Conservation (phyloP, 2,329 filamentous ascomycete genomes). For the Xylaria polymorpha region DNA sequence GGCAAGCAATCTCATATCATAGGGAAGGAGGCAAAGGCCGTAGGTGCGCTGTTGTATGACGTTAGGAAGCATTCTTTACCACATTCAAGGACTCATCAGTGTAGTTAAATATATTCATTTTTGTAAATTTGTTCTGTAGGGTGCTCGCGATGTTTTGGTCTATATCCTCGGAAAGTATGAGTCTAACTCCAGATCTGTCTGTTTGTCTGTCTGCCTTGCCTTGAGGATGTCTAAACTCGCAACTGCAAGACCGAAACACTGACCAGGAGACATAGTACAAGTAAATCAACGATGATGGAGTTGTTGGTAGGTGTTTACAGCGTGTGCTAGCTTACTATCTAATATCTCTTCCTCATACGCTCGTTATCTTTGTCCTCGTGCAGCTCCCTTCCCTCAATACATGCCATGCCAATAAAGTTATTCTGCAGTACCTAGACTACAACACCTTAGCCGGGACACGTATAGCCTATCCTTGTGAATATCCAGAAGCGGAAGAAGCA, state of each 20-base stretch:
- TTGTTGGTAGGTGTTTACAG: not conserved
- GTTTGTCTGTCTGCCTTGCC: too few relatives aligned
- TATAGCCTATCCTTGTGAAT: too few relatives aligned
- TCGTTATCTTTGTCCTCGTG: too few relatives aligned
- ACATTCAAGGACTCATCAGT: not conserved
- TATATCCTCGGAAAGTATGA: not conserved
- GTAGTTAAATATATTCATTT: constrained; percentile 6
- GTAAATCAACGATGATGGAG: not conserved
- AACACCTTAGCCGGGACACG: too few relatives aligned
- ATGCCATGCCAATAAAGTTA: too few relatives aligned
- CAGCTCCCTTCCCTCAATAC: too few relatives aligned
- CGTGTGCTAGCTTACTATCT: not conserved
- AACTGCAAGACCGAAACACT: not conserved
- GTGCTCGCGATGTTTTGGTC: not conserved
- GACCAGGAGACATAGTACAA: not conserved
- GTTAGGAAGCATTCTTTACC: constrained; percentile 12
- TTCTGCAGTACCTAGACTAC: too few relatives aligned
- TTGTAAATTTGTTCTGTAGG: not conserved
- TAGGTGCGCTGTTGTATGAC: constrained; percentile 1
- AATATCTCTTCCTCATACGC: too few relatives aligned
- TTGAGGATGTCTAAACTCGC: not conserved
- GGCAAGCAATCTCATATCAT: not conserved
- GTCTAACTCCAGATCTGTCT: too few relatives aligned
- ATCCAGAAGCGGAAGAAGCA: too few relatives aligned
- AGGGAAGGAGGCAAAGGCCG: not conserved